phyloP scores from a whole-genome alignment of 495 filamentous ascomycete species.

The Pyronema domesticum region DNA sequence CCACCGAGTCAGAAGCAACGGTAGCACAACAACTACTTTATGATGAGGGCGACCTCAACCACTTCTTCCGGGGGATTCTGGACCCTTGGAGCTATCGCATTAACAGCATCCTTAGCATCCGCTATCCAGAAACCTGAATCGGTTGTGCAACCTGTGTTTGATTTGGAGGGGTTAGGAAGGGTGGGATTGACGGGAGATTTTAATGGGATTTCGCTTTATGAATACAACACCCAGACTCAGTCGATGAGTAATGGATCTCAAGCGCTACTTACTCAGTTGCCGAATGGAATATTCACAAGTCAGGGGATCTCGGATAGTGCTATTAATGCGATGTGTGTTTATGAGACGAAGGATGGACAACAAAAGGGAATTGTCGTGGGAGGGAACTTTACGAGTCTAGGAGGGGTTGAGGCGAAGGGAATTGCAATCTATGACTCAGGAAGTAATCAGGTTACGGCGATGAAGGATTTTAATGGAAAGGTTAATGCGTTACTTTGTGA shows the following conservation, averaged over 20 bases:
- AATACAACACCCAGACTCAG: slow-evolving; percentile 64
- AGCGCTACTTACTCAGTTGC: slow-evolving; percentile 62
- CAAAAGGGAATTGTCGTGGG: slow-evolving; percentile 63
- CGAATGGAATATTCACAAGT: slow-evolving; percentile 65
- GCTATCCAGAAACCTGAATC: slow-evolving; percentile 52
- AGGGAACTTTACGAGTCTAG: slow-evolving; percentile 92
- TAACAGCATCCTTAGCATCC: slow-evolving; percentile 26
- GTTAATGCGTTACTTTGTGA: slow-evolving; percentile 75
- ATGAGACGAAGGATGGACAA: slow-evolving; percentile 46
- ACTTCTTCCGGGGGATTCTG: too few species aligned
- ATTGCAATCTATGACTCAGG: slow-evolving; percentile 64
- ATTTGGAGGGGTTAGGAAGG: slow-evolving; percentile 62
- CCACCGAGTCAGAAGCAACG: too few species aligned
- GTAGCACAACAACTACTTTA: neutral
- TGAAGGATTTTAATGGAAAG: slow-evolving; percentile 63
- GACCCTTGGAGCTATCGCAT: neutral
- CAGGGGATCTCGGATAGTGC: slow-evolving; percentile 60
- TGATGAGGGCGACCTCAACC: neutral
- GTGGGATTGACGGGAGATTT: slow-evolving; percentile 85
- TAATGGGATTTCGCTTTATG: slow-evolving; percentile 72
- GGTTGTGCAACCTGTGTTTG: slow-evolving; percentile 57
- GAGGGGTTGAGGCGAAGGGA: slow-evolving; percentile 52
- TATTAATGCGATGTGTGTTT: slow-evolving; percentile 75
- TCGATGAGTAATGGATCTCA: slow-evolving; percentile 55
- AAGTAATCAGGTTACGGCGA: slow-evolving; percentile 44